phyloP scores from a whole-genome alignment of 2,329 filamentous ascomycete species.

The Bipolaris sorokiniana region DNA sequence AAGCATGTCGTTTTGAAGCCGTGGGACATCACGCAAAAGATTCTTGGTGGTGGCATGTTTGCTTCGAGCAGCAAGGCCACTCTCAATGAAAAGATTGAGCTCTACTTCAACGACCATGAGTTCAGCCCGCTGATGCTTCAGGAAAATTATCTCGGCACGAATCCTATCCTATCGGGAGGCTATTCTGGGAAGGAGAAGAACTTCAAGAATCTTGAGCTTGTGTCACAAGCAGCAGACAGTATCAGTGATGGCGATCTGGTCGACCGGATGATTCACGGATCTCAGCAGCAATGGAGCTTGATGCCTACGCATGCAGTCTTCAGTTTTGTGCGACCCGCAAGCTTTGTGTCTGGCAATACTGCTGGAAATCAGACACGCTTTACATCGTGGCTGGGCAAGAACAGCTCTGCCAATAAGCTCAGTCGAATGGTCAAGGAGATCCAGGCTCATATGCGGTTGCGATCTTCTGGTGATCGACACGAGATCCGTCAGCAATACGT shows the following conservation, averaged over 20 bases:
- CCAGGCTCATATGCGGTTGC: slow-evolving; percentile 94
- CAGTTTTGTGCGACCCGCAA: slow-evolving; percentile 90
- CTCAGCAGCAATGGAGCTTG: slow-evolving; percentile 96
- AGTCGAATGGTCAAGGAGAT: slow-evolving; percentile 87
- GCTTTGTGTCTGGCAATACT: slow-evolving; percentile 81
- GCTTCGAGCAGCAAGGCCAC: slow-evolving; percentile 80
- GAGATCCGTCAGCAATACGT: slow-evolving; percentile 95
- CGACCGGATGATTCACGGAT: slow-evolving; percentile 97
- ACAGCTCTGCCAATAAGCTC: slow-evolving; percentile 79
- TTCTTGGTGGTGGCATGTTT: slow-evolving; percentile 87
- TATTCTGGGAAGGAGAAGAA: slow-evolving; percentile 72
- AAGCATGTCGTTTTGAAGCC: slow-evolving; percentile 96
- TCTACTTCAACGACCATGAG: slow-evolving; percentile 99
- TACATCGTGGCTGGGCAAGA: slow-evolving; percentile 92
- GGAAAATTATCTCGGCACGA: slow-evolving; percentile 92
- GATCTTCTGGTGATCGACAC: slow-evolving; percentile 86
- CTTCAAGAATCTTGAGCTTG: slow-evolving; percentile 83
- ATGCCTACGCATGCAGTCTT: slow-evolving; percentile 98
- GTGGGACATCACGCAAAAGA: slow-evolving; percentile 96
- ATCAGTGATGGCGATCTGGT: slow-evolving; percentile 97
- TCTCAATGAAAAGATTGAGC: slow-evolving; percentile 95
- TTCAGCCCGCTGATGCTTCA: slow-evolving; percentile 98
- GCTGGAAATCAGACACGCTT: slow-evolving; percentile 71
- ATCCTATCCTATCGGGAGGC: slow-evolving; percentile 68
- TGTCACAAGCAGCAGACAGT: slow-evolving; percentile 87